Evolutionary conservation across 352 stramenopile genomes (phyloP).

Genomic region (Bremia lactucae): DNA sequence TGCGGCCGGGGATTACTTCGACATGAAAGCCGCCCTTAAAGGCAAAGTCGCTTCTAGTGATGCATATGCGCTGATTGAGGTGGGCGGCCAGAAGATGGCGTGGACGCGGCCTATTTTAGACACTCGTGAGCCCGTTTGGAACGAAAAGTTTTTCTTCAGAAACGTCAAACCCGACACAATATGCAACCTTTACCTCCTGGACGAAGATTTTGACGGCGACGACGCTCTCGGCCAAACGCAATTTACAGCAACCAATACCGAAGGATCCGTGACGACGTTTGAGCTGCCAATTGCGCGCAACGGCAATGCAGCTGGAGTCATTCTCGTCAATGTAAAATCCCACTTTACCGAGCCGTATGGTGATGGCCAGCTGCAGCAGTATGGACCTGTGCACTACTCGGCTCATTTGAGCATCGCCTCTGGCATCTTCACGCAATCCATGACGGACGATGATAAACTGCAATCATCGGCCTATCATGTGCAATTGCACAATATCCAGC

Average conservation of each 20-base stretch:
- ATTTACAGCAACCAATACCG: conserved; percentile 21
- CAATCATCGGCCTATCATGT: conserved; percentile 22
- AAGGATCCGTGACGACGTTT: conserved; percentile 17
- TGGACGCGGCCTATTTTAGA: conserved; percentile 27
- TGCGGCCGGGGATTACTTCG: conserved; percentile 20
- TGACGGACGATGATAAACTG: conserved; percentile 19
- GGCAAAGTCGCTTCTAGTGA: conserved; percentile 24
- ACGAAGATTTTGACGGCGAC: conserved; percentile 25
- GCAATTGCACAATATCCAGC: conserved; percentile 23
- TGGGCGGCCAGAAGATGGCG: conserved; percentile 23
- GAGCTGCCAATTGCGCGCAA: conserved; percentile 17
- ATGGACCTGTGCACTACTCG: conserved; percentile 28
- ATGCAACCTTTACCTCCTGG: conserved; percentile 27
- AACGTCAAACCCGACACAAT: conserved; percentile 25
- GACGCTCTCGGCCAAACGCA: conserved; percentile 25
- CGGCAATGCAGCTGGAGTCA: conserved; percentile 18
- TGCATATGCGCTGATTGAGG: conserved; percentile 28
- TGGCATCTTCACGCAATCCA: conserved; percentile 16
- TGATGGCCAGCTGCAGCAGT: conserved; percentile 11
- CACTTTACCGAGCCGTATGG: background rate
- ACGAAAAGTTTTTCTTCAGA: conserved; percentile 32
- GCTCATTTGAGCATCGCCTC: conserved; percentile 16
- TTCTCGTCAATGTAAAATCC: conserved; percentile 26
- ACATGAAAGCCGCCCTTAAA: conserved; percentile 16
- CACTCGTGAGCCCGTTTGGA: conserved; percentile 25